Evolutionary conservation across 1,284 basidiomycete species (phyloP).

Genomic region (Leucoagaricus sp.): DNA sequence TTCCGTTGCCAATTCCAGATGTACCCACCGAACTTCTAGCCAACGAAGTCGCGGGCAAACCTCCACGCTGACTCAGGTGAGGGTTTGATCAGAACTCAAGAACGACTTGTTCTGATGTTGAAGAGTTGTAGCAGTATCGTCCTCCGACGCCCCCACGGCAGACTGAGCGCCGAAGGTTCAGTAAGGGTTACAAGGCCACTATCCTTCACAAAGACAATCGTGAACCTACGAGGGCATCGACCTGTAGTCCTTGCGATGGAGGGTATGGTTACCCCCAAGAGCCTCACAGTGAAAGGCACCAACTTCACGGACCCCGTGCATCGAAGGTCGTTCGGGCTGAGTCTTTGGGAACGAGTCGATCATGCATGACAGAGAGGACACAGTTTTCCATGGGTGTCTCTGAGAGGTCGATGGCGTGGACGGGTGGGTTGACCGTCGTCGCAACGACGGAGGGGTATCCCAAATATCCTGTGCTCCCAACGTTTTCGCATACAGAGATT

Average conservation of each 20-base stretch:
- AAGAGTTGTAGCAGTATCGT: constrained; percentile 4
- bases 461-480: constrained; percentile 3
- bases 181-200: constrained; percentile 7
- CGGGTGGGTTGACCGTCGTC: constrained; percentile 9
- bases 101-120: neutral
- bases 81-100: neutral
- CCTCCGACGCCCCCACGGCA: constrained; percentile 14
- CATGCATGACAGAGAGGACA: constrained; percentile 14
- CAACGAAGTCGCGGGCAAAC: constrained; percentile 10
- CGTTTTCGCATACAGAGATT: neutral
- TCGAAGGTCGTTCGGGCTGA: constrained; percentile 2
- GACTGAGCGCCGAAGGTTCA: constrained; percentile 10
- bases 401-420: constrained; percentile 13
- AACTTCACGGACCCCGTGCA: constrained; percentile 6
- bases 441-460: constrained; percentile 4
- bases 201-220: constrained; percentile 7
- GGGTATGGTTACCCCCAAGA: constrained; percentile 5
- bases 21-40: constrained; percentile 4
- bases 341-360: constrained; percentile 13
- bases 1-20: neutral
- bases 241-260: neutral
- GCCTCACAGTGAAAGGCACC: constrained; percentile 5
- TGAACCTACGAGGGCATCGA: neutral
- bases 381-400: constrained; percentile 11
- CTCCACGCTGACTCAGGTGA: neutral